Evolutionary conservation across 1,284 basidiomycete genomes (phyloP), one percentile per base, ranked within the genome.

Genomic region (Boletus albobrunnescens): DNA sequence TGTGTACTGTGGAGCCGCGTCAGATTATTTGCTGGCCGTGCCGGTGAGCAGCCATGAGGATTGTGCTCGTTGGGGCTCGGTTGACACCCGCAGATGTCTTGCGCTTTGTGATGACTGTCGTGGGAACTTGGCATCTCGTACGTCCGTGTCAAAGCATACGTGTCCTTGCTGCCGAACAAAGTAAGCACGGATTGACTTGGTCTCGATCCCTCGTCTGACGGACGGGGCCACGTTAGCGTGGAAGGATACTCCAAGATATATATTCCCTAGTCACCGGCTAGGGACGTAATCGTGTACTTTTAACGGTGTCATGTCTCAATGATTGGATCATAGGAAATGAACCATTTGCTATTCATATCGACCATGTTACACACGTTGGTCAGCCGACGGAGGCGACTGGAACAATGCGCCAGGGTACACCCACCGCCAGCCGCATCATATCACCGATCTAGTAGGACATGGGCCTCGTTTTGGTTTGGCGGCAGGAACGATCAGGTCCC

Each of bases 21-120:
- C 78, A 84, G 56, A 76, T 88, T 44, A 84, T 88, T 41, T 88
- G 84, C 56, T 88, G 85, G 85, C 85, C 85, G 17, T 88, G 85
- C 63, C 77, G 85, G 82, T 83, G 56, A 56, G 82, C 71, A 35
- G 11, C 2, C 12, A 13, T 13, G 19, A 28, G 26, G 17, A 37
- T 24, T 27, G 23, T 4, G 13, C n/a, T 10, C 3, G 2, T 40
- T 30, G 22, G 39, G 32, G 42, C 11, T 23, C 10, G 44, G 52
- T 45, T 59, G 36, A 59, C 44, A 1, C 24, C 19, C 6, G 17
- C 53, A 86, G 83, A 49, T 88, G 85, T 58, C 71, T 88, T 22
- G 77, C 84, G 2, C 71, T 88, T 59, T 88, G 85, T 55, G 82
- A 88, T 55, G 78, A 77, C 52, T 88, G 85, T 59, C 73, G 85